Base-by-base conservation (phyloP, 1,284 basidiomycete genomes). In the Pseudozyma pruni region DNA sequence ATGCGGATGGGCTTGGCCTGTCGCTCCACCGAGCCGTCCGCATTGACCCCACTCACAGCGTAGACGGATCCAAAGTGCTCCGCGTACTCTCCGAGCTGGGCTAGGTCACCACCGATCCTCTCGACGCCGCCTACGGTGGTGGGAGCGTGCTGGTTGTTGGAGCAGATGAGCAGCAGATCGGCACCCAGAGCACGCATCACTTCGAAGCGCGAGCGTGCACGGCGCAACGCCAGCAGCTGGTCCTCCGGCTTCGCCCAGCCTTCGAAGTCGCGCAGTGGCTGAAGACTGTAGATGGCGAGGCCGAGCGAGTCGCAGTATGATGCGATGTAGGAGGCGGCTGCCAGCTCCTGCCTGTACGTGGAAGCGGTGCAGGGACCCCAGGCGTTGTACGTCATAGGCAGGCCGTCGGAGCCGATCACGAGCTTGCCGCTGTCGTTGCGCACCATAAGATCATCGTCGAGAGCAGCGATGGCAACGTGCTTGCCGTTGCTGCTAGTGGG, bases 341-440 rank as follows among this genome's bases (percentile, higher is more conserved):
- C 70, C 0, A 75, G 20, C 22, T 75, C 74, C 32, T 59, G 59
- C 8, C 55, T 40, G 23, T 60, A 59, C 13, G 57, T 45, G 11
- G 54, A 54, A 16, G 72, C 47, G 1, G 54, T 74, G 51, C 74
- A 76, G 3, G 27, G 37, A 5, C 72, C 74, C 37, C 54, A 57
- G 6, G 74, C 72, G 22, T 76, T 75, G 44, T 59, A 76, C 1
- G 67, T 70, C 67, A 70, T 70, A 1, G 61, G 62, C n/a, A 63
- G 41, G 9, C 58, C 58, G 22, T 71, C 68, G 8, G 33, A 34
- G 1, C 62, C 88, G 4, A 86, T 86, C 6, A 86, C 45, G 86
- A 89, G 72, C 87, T 87, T 78, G 83, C 86, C 54, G 83, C 83
- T 19, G 85, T 87, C 66, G 85, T 87, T 67, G 76, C 74, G 17